Evolutionary conservation across 1,284 basidiomycete genomes (phyloP), one percentile per base, ranked within the genome.

Genomic region (Malassezia arunalokei): DNA sequence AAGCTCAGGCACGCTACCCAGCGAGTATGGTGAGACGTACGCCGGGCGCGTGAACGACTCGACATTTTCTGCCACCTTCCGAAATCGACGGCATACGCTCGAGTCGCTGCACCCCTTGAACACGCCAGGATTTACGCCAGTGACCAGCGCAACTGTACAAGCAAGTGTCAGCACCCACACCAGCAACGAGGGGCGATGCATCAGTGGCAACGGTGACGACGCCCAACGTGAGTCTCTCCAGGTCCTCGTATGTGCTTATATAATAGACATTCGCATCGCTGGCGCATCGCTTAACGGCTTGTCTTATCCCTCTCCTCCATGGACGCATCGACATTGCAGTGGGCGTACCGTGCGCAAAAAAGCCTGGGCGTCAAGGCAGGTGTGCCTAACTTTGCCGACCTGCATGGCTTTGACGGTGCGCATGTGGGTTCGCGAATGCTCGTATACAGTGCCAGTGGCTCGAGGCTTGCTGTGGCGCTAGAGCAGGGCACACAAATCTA

Each of bases 381-480:
- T 39, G 79, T 82, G 14, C 88, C 91, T 47, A 79, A 81, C 61
- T 95, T 89, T 74, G 74, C 78, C 27, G 75, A 82, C 20, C 76
- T 86, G 38, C 75, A 80, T 52, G 82, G 80, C 49, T 86, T 92
- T 65, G 69, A 68, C 39, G 57, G 72, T 65, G 45, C 84, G 84
- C 55, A 86, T 58, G 79, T 78, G 35, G 77, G 81, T 56, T 83
- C 84, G 41, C 80, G 86, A 64, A 83, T 81, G 51, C 86, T 83
- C 74, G 79, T 81, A 64, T 95, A 95, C 76, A 91, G 87, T 67
- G 78, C 80, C 48, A 85, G 95, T 71, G 92, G 92, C 63, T 80
- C 85, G 69, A 79, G 87, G 61, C 86, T 85, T 66, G 89, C 88
- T 40, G 87, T 87, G 74, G 83, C 84, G 48, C 78, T 88, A 64